Base-by-base conservation (phyloP, 495 filamentous ascomycete genomes). In the Saxispiralis lemnorum region DNA sequence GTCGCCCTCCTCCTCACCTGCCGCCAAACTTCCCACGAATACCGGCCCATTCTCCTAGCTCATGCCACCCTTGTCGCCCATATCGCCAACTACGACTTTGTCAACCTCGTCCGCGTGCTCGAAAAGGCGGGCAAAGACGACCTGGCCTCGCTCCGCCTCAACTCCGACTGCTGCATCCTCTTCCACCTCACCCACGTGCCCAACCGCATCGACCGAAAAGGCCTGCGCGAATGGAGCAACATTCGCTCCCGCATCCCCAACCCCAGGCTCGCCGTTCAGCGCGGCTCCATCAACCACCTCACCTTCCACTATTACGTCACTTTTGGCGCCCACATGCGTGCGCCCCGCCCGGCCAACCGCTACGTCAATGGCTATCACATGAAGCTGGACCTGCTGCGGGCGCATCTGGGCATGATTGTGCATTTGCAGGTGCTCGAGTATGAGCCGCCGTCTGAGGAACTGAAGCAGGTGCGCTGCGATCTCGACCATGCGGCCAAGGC, bases 331-430 rank as follows among this genome's bases (percentile, higher is more conserved):
- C 38, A 31, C 7, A 13, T 41, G 16, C 38, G 38, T 6, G 18
- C 38, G 10, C 38, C 38, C 11, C 17, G 20, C 18, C 20, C 38
- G 18, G 7, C 38, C 18, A 41, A n/a, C 14, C 17, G 38, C 7
- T 41, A 41, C 14, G 18, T 17, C 2, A 41, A 24, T 30, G 18
- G 38, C 18, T 14, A 30, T 30, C 18, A 41, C 6, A 41, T 41
- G 38, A 28, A 31, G 19, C 38, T 28, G 18, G 38, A 41, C 30
- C 24, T 41, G 38, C 38, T 41, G 38, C 16, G 38, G 19, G 11
- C 10, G 2, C 38, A 41, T 31, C 21, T 30, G 20, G 13, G 38
- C 18, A 41, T 41, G 38, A 14, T 14, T 28, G 12, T 14, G 19
- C 20, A 28, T 31, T 5, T 41, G 7, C 18, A 41, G 24, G 14